A percentile compares a stretch with the other conserved stretches of the same genome.
Conservation (phyloP, 73 alveolate genomes). For the Paramecium octaurelia region DNA sequence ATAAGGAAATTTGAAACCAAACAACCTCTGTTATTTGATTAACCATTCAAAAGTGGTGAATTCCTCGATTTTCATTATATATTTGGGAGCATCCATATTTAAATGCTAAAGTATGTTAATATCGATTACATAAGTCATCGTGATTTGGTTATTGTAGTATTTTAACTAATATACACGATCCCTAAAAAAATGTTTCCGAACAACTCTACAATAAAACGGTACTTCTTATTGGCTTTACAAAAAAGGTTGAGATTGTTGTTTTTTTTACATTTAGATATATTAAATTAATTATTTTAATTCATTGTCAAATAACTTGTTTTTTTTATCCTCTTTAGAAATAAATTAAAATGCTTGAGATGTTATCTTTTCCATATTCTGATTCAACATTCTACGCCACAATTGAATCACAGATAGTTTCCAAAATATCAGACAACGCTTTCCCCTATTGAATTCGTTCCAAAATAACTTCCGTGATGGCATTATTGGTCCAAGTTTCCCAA, state of each 20-base stretch:
- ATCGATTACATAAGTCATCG: neutral
- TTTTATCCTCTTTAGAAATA: neutral
- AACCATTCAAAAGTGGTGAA: neutral
- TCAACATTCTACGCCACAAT: constrained; percentile 1
- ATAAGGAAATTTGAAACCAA: constrained; percentile 7
- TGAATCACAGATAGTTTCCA: constrained; percentile 5
- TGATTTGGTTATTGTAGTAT: neutral
- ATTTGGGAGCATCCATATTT: neutral
- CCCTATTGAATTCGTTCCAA: neutral
- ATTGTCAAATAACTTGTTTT: neutral
- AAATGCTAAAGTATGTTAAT: neutral
- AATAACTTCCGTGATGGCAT: neutral
- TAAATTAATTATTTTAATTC: neutral
- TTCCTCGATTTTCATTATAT: neutral
- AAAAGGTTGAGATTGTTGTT: neutral
- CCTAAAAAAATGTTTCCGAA: constrained; percentile 11
- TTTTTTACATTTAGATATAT: neutral
- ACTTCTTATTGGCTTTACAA: neutral
- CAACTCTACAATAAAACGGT: neutral
- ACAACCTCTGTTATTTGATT: neutral
- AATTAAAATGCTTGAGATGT: constrained; percentile 21
- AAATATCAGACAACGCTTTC: neutral
- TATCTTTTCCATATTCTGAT: constrained; percentile 33
- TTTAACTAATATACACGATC: neutral
- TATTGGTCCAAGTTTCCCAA: constrained; percentile 46